Base-by-base conservation (phyloP, 2,329 filamentous ascomycete species). In the Macrophomina tecta region DNA sequence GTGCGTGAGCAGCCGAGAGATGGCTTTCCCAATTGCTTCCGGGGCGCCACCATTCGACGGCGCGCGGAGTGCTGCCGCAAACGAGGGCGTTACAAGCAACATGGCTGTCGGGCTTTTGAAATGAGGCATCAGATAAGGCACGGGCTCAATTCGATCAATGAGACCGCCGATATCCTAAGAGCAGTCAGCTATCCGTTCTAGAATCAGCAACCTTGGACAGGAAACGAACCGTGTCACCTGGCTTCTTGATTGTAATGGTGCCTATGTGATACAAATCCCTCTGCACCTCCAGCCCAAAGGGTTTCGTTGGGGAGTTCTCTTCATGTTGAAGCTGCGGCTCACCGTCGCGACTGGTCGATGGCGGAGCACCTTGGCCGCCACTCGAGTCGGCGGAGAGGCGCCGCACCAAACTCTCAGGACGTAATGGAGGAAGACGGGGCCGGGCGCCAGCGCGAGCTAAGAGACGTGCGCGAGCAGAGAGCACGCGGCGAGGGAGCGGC, bases 61-160 rank as follows among this genome's bases (percentile, higher is more conserved):
- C n/a, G 56, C 6, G 23, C n/a, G 14, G 8, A 61, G 28, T 7
- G 56, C 40, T 11, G 56, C 32, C 6, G 56, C 56, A 23, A 61
- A 61, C 8, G 42, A 61, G 16, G 56, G 56, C n/a, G 56, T 61
- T 16, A 61, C 56, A 14, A 61, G 56, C 28, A 61, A 9, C 40
- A 61, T 34, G 12, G 40, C 40, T 18, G 42, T 61, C 3, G 56
- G 56, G 56, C 9, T 32, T 28, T 36, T 46, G 56, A 12, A 18
- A n/a, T 34, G 28, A 18, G 53, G 36, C 23, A 40, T 56, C 16
- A 48, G 9, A n/a, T 18, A 34, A n/a, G 56, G 56, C 6, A 23
- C 12, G 18, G 56, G 56, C 16, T 48, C 40, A 18, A 61, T 61
- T 18, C 16, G 56, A 40, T 61, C 40, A 48, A 61, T 48, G 40